A percentile compares a stretch with the other conserved stretches of the same genome.
Evolutionary conservation across 1,139 yeast genomes (phyloP).

Genomic region (Kluyveromyces sp.): DNA sequence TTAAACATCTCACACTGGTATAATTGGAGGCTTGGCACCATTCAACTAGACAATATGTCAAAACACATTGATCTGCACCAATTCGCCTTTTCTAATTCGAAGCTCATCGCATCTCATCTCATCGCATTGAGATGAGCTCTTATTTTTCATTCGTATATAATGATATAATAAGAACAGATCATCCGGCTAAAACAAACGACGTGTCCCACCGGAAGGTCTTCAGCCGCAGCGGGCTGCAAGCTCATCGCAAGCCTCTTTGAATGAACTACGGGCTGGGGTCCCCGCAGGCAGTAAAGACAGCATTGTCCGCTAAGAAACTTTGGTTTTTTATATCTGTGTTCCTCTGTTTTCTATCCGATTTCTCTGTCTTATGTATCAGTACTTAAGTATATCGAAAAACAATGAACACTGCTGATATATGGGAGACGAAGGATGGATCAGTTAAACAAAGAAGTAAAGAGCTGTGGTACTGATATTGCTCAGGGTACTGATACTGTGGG

Average conservation of each 20-base stretch:
- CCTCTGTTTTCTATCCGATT: background rate
- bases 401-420: background rate
- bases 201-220: too few relatives aligned
- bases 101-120: slow-evolving; percentile 8
- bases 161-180: slow-evolving; percentile 10
- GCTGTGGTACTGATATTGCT: background rate
- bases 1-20: background rate
- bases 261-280: too few relatives aligned
- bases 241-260: background rate
- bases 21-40: too few relatives aligned
- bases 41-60: too few relatives aligned
- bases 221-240: too few relatives aligned
- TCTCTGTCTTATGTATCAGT: background rate
- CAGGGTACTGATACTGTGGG: too few relatives aligned
- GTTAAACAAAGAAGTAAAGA: background rate
- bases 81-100: too few relatives aligned
- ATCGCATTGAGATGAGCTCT: background rate
- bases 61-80: background rate
- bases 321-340: too few relatives aligned
- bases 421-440: too few relatives aligned
- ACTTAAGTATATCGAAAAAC: background rate
- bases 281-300: background rate
- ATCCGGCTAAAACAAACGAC: too few relatives aligned
- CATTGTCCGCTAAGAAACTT: background rate
- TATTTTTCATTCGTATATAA: slow-evolving; percentile 5